These are phyloP conservation scores for Pestalotiopsis sp. DNA, from an alignment of 2,329 filamentous ascomycete genomes.

Conservation along the genomic window DNA sequence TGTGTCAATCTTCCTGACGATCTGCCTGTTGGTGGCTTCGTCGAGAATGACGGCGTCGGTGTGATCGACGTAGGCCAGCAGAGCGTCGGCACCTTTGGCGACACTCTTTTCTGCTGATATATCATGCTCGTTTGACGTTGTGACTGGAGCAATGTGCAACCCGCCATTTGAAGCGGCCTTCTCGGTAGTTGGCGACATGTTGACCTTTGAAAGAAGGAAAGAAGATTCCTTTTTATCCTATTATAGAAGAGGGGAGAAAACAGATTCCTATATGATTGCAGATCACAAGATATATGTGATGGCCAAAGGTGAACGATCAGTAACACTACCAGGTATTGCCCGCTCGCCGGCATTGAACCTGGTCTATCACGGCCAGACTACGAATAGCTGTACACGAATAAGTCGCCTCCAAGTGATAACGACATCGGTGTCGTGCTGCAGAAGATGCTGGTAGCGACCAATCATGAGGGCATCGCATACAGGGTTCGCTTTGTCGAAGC, in stretches of 20 bases:
- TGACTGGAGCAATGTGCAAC: neutral
- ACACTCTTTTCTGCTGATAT: neutral
- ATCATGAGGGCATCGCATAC: neutral
- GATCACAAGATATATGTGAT: neutral
- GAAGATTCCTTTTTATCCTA: neutral
- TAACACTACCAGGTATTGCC: no score
- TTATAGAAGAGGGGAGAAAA: neutral
- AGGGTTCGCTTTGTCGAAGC: neutral
- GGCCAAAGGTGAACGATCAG: no score
- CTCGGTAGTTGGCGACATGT: neutral
- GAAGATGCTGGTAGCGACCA: neutral
- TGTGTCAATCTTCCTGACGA: conserved; percentile 8
- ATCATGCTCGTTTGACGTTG: neutral
- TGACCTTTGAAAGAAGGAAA: no score
- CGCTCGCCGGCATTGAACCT: neutral
- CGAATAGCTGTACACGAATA: neutral
- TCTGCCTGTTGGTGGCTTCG: neutral
- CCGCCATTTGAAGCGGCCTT: neutral
- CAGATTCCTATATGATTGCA: no score
- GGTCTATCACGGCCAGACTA: no score
- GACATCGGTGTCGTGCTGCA: conserved; percentile 6
- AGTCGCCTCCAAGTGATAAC: neutral
- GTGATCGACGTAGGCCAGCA: neutral
- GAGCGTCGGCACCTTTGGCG: neutral
- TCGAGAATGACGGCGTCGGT: neutral